These are phyloP conservation scores for Corchorus capsularis DNA, from an alignment of 345 rosid genomes.

Conservation along the genomic window DNA sequence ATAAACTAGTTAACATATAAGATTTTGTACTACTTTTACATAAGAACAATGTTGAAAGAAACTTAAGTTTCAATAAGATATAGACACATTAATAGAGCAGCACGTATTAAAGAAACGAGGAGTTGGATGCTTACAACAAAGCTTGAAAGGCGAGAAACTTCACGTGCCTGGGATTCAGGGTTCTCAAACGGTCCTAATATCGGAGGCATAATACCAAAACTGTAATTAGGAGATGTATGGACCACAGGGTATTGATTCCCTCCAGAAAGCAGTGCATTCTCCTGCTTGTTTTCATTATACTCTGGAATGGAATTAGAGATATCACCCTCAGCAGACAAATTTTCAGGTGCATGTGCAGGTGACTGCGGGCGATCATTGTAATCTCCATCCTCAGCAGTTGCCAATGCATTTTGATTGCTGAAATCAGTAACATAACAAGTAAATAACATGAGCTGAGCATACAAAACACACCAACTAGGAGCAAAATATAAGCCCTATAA, in stretches of 20 bases:
- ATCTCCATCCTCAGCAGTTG: constrained; percentile 54
- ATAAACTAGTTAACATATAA: constrained; percentile 6
- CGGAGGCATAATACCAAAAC: constrained; percentile 64
- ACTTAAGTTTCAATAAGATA: constrained; percentile 1
- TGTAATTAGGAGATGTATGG: constrained; percentile 61
- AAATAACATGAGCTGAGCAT: background rate
- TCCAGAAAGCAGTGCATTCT: constrained; percentile 47
- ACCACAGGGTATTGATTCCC: constrained; percentile 59
- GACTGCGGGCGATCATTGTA: constrained; percentile 48
- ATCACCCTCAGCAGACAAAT: constrained; percentile 60
- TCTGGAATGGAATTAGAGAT: constrained; percentile 47
- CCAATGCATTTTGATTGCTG: constrained; percentile 48
- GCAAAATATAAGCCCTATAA: constrained; percentile 3
- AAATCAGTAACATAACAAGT: constrained; percentile 16
- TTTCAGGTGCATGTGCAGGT: constrained; percentile 49
- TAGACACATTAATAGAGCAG: background rate
- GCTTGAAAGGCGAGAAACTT: constrained; percentile 69
- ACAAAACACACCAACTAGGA: background rate
- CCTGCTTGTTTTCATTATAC: constrained; percentile 64
- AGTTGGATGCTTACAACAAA: constrained; percentile 60
- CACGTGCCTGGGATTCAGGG: constrained; percentile 76
- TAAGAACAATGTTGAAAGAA: background rate
- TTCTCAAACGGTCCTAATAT: constrained; percentile 63
- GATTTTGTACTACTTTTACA: background rate
- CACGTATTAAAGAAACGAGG: constrained; percentile 17